Evolutionary conservation across 2,329 filamentous ascomycete species (phyloP).

Genomic region (Claviceps humidiphila): DNA sequence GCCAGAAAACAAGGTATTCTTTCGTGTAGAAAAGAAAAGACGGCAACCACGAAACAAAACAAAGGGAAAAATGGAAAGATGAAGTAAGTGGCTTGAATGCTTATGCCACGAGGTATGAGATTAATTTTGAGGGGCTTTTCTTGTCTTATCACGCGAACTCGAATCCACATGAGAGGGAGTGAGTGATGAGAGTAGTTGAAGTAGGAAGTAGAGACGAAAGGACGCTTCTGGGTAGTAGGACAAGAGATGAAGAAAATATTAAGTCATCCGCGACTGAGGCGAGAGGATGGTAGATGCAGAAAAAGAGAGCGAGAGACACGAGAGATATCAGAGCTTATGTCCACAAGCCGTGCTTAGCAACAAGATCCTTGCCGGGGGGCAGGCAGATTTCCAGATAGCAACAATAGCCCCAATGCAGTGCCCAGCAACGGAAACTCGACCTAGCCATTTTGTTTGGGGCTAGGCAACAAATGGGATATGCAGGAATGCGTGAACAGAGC

Average conservation of each 20-base stretch:
- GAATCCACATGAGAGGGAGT: not conserved
- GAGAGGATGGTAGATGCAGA: not conserved
- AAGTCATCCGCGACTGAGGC: not conserved
- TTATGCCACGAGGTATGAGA: not conserved
- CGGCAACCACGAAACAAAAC: not conserved
- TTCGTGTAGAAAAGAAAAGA: not conserved
- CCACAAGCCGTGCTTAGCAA: not conserved
- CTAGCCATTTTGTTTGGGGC: conserved; percentile 4
- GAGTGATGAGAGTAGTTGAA: not conserved
- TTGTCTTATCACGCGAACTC: not conserved
- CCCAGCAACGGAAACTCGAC: conserved; percentile 7
- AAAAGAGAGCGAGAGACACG: not conserved
- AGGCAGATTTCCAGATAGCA: conserved; percentile 4
- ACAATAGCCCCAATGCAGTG: conserved; percentile 5
- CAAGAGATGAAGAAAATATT: not conserved
- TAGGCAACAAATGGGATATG: conserved; percentile 4
- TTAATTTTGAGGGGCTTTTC: not conserved
- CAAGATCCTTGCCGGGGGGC: conserved; percentile 4
- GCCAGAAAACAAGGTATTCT: not conserved
- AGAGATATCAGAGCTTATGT: conserved; percentile 1
- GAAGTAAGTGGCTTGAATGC: no score
- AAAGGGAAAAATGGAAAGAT: not conserved
- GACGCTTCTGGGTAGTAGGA: not conserved
- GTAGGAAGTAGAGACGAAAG: not conserved
- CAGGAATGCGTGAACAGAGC: conserved; percentile 8